A percentile compares a stretch with the other conserved stretches of the same genome.
These are phyloP conservation scores for Prasinococcaceae sp. DNA, from an alignment of 139 green algal species.

Conservation along the genomic window DNA sequence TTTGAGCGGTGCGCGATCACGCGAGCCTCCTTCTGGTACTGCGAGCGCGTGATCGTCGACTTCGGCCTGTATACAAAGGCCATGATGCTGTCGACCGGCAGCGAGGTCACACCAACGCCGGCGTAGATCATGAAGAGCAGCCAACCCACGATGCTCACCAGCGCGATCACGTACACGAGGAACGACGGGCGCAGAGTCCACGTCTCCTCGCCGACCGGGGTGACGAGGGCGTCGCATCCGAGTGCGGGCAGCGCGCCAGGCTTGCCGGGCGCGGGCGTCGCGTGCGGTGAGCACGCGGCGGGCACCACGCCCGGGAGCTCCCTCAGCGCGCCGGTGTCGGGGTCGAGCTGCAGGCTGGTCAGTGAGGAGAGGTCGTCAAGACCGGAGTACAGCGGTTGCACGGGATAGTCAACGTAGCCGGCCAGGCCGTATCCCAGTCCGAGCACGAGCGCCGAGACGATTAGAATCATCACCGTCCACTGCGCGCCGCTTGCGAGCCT, in stretches of 20 bases:
- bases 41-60: slow-evolving; percentile 55
- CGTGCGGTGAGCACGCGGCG: background rate
- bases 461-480: slow-evolving; percentile 3
- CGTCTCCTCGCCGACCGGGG: slow-evolving; percentile 18
- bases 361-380: no score
- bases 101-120: slow-evolving; percentile 66
- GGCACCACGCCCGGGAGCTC: no score
- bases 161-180: slow-evolving; percentile 75
- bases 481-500: background rate
- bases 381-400: slow-evolving; percentile 58
- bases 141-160: slow-evolving; percentile 74
- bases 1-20: slow-evolving; percentile 54
- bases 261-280: background rate
- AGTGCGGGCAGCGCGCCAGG: background rate
- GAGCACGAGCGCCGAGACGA: slow-evolving; percentile 21
- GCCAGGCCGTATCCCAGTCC: slow-evolving; percentile 35
- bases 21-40: slow-evolving; percentile 69
- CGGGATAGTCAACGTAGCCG: slow-evolving; percentile 70
- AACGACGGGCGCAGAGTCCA: slow-evolving; percentile 62
- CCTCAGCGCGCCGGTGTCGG: no score
- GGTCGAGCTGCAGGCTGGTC: no score
- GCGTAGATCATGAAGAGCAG: slow-evolving; percentile 85
- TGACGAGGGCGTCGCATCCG: slow-evolving; percentile 13
- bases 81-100: slow-evolving; percentile 74
- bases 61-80: slow-evolving; percentile 55